A percentile compares a stretch with the other conserved stretches of the same genome.
phyloP scores from a whole-genome alignment of 2,329 filamentous ascomycete species.

The Acrodontium crateriforme region DNA sequence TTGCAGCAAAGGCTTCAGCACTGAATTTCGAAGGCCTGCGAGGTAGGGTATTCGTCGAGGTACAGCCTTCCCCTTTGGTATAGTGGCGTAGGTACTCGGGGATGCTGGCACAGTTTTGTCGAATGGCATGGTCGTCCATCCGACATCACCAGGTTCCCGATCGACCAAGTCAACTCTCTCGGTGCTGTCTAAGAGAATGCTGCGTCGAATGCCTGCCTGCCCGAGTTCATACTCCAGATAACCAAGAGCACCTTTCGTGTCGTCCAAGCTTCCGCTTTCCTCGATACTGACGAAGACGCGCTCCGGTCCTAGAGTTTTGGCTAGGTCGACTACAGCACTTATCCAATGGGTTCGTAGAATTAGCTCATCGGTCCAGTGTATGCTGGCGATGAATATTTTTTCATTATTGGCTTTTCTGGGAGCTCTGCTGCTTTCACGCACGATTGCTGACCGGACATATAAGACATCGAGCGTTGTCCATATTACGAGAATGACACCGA shows the following conservation, averaged over 20 bases:
- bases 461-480: slow-evolving; percentile 13
- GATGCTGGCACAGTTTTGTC: slow-evolving; percentile 3
- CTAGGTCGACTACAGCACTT: slow-evolving; percentile 43
- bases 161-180: slow-evolving; percentile 45
- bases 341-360: slow-evolving; percentile 51
- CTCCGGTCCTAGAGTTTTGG: slow-evolving; percentile 42
- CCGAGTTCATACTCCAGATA: slow-evolving; percentile 43
- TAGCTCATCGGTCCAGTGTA: slow-evolving; percentile 53
- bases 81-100: slow-evolving; percentile 6
- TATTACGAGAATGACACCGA: slow-evolving; percentile 6
- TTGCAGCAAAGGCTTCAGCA: slow-evolving; percentile 44
- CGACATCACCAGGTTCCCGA: slow-evolving; percentile 34
- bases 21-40: slow-evolving; percentile 48
- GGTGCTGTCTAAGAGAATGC: slow-evolving; percentile 43
- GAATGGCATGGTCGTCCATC: slow-evolving; percentile 50
- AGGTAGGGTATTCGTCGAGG: slow-evolving; percentile 56
- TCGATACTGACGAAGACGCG: slow-evolving; percentile 56
- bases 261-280: slow-evolving; percentile 57
- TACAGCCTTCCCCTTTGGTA: slow-evolving; percentile 33
- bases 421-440: slow-evolving; percentile 5
- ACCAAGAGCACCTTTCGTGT: slow-evolving; percentile 48
- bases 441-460: slow-evolving; percentile 8
- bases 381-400: slow-evolving; percentile 51
- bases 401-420: slow-evolving; percentile 11
- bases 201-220: slow-evolving; percentile 37